Evolutionary conservation across 352 stramenopile species (phyloP), one percentile per base, ranked within the genome.

Genomic region (Phytophthora nicotianae): DNA sequence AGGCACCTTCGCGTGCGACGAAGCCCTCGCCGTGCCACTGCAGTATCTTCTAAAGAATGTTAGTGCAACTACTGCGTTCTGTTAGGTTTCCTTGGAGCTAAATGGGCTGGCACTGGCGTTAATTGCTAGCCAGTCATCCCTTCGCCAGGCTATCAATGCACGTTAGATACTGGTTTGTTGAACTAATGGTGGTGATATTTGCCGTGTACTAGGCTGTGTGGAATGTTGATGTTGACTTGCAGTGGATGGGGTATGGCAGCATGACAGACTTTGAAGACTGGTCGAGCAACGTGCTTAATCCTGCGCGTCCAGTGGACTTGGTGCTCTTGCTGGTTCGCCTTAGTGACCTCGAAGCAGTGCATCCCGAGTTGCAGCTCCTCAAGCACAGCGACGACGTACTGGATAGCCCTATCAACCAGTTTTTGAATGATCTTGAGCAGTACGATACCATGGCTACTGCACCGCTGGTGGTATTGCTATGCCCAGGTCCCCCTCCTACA

Each of bases 231-330:
- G 67, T 76, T 17, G 57, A 70, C 13, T 45, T 88, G 37, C 65
- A 88, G 29, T 91, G 82, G 82, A 59, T 91, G 26, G 54, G 45
- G 27, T 91, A 91, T 57, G 82, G 78, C 32, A 79, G 68, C 59
- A 41, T 79, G 0, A 56, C 58, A 48, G 50, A 82, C 21, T 65
- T 81, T 16, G 42, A 62, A 7, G 53, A 75, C 11, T 88, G 75
- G 71, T 51, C 50, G 8, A 42, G 29, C 2, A 46, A 61, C 35
- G 57, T 70, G 29, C 43, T 62, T 35, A 27, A 55, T 29, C 5
- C 50, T 46, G 23, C 52, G 1, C 46, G 26, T 33, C 43, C 46
- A 35, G 50, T 65, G 2, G 67, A 88, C 55, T 62, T 91, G 20
- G 56, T 89, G n/a, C 48, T 89, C 27, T 61, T 89, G 23, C 64